Base-by-base conservation (phyloP, 2,329 filamentous ascomycete species). In the Xylariaceae sp. region DNA sequence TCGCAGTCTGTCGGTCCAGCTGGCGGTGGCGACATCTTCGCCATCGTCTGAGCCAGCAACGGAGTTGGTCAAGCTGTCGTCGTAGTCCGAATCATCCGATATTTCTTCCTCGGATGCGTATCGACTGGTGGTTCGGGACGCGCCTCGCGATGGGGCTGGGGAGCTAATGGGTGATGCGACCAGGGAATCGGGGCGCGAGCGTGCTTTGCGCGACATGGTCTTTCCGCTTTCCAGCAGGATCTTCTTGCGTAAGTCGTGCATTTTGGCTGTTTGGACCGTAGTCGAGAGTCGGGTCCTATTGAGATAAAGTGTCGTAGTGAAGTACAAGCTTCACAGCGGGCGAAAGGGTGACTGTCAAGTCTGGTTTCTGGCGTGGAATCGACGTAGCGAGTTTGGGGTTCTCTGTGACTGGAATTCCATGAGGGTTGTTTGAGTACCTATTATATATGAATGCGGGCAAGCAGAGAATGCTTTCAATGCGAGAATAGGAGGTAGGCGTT, bases 171-270 rank as follows among this genome's bases (percentile, higher is more conserved):
- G 81, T 14, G 83, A 87, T 31, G 73, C 74, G 49, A 76, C 73
- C 32, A 80, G 78, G 3, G 76, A 78, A 53, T 78, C 77, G 39
- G 75, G 74, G 52, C 75, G 74, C 18, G 79, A 78, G 53, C 75
- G 77, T 18, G 84, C 83, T 67, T 89, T 89, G 61, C 77, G 78
- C 42, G 86, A 89, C 32, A 82, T 70, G 14, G 85, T 90, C 73
- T 90, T 90, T 65, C 81, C 80, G 71, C 81, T 83, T 69, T 86
- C 83, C 54, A 77, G 73, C 51, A 89, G 80, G 44, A 82, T 85
- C 68, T 86, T 85, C 64, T 86, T 84, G 59, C 83, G 75, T 48
- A 80, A 73, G 62, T 86, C 82, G 62, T 78, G 81, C 82, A 86
- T 86, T 27, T 51, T 51, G 49, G 36, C 39, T 27, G 31, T 11